Base-by-base conservation (phyloP, 768 basidiomycete species). In the Boletus tylopilopsis region DNA sequence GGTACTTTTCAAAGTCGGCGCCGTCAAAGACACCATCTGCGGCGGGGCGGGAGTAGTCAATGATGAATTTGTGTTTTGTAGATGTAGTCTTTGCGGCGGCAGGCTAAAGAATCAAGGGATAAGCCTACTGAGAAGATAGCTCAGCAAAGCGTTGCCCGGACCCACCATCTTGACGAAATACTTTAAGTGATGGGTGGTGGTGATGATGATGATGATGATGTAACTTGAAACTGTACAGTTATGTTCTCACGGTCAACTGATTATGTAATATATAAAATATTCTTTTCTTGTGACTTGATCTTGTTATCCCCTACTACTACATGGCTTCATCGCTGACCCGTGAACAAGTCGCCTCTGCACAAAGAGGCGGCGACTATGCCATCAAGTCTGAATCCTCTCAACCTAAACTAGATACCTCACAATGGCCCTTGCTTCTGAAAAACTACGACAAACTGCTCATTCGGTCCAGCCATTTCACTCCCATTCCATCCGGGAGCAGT, bases 371-470 rank as follows among this genome's bases (percentile, higher is more conserved):
- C 22, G 87, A 93, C 66, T 92, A 79, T 61, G 61, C 83, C 39
- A 92, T 95, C 70, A 89, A 92, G 68, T 82, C 92, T 4, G 88
- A 94, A 68, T 71, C 75, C 33, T 69, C 73, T 8, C 71, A 83
- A 6, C 93, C 92, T 9, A 79, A 79, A 59, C 80, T 95, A 25
- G 91, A 98, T 66, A 98, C 96, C 18, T 95, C 94, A 0, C 79
- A 97, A 72, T 99, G 96, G 96, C 96, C 96, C 30, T 76, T 99
- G 9, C 81, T 99, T 5, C 79, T 99, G 50, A 99, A 97, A 81
- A 97, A 99, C 71, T 99, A 98, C 70, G 95, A 97, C 79, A 95
- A 96, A 68, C 75, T 96, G 18, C 84, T 95, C 50, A 82, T 93
- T 60, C 87, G 96, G 49, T 94, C 93, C 25, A 87, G 90, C 51